Base-by-base conservation (phyloP, 768 basidiomycete genomes). In the Kondoa malvinella region DNA sequence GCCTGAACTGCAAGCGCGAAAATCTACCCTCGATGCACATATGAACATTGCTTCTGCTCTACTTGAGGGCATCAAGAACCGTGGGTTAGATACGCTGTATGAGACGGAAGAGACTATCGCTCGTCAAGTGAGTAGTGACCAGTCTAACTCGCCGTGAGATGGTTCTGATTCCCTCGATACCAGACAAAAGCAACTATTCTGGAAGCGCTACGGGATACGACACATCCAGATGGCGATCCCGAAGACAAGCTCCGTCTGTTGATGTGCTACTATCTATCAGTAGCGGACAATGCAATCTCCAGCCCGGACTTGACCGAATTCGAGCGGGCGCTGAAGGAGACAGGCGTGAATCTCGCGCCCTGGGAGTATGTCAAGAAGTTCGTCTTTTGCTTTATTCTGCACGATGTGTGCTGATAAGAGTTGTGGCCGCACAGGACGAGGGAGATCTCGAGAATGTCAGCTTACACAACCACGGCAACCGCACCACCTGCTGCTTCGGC, bases 1-100 rank as follows among this genome's bases (percentile, higher is more conserved):
- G 25, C 95, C 95, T 1, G 95, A 97, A 76, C 80, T 99, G 63
- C 97, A 94, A 2, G 92, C 95, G 2, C 84, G 95, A 56, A 99
- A 99, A 74, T 89, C 91, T 33, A 92, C 89, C 0, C 82, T 99
- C 29, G 95, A 99, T 76, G 91, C 92, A 1, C 95, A 99, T 76
- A 97, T 99, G 92, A 96, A 97, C 78, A 94, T 99, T 67, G 94
- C 94, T 40, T 95, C 92, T 15, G 87, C 92, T 21, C 79, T 99
- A 12, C 80, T 99, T 31, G 91, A 94, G 76, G 86, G 95, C 40
- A 95, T 99, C 80, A 96, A 96, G 79, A 86, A 85, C 68, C 84
- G 95, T 34, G 90, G 89, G 2, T 81, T 99, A 33, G 95, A 99
- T 77, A 94, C 94, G 74, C 81, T 99, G n/a, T 97, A 95, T 79